Base-by-base conservation (phyloP, 31 red algal species). In the Porphyra umbilicalis region DNA sequence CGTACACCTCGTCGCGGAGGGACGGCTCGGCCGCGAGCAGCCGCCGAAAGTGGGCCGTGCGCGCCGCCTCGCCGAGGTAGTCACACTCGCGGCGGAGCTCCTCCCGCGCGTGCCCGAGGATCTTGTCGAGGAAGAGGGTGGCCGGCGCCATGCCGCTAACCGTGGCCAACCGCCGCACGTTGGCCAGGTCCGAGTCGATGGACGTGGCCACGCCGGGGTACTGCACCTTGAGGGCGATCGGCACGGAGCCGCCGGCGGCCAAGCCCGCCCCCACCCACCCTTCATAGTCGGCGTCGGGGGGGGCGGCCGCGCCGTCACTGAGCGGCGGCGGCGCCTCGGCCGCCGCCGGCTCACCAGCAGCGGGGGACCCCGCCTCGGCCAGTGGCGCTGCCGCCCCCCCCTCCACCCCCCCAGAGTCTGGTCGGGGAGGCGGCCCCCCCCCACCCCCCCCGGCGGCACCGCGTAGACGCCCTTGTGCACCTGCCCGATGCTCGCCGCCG, bases 401-500 rank as follows among this genome's bases (percentile, higher is more conserved):
- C 57, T 18, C 25, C 30, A 4, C 35, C 30, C 32, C 37, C 9
- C 36, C n/a, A n/a, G n/a, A n/a, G n/a, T n/a, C n/a, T n/a, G n/a
- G n/a, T n/a, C n/a, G n/a, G n/a, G n/a, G n/a, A n/a, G n/a, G n/a
- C n/a, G n/a, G n/a, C n/a, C n/a, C n/a, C n/a, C n/a, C n/a, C n/a
- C n/a, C n/a, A n/a, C 39, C 0, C 74, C 85, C 9, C 29, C 33
- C 4, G 35, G 33, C 35, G 20, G 57, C 18, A 71, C 57, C 16
- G 57, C 57, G 57, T 71, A 71, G 8, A 32, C 75, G 20, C 87
- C 94, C 34, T 76, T 42, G 77, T 96, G 94, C 40, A 96, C 94
- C 79, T 96, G 94, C 30, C 94, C 94, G 44, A 96, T 96, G 81
- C 83, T 87, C 14, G 94, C 94, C 0, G 94, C 91, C 1, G 94